Evolutionary conservation across 1,284 basidiomycete species (phyloP), one percentile per base, ranked within the genome.

Genomic region (Melampsora americana): DNA sequence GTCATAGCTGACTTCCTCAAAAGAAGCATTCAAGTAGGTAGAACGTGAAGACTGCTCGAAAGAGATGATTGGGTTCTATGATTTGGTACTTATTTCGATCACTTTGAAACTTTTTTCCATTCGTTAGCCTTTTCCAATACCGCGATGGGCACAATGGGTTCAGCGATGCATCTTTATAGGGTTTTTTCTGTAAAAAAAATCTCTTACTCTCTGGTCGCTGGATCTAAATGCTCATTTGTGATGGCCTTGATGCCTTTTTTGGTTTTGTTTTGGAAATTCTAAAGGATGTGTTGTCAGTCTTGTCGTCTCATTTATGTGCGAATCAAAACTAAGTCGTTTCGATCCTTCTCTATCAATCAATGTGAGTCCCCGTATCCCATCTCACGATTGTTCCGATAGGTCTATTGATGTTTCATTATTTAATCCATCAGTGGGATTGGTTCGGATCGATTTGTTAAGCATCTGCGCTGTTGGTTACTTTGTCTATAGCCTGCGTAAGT

Each of bases 211-310:
- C 20, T 20, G 6, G 2, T 6, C 18, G 50, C 7, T 6, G 16
- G 6, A 53, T 6, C 18, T 11, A 6, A 53, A 53, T 11, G 23
- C 3, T 53, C 50, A 53, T 18, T 53, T 18, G 50, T 20, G 6
- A 11, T 6, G 50, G 50, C 23, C 6, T 26, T 53, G 6, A 53
- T 23, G 16, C 12, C 18, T 5, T 53, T 16, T 53, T 53, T 48
- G 46, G 20, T 48, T 20, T 53, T 20, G 16, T 53, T 53, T 20
- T 53, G 23, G 23, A 4, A 48, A 3, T 53, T 53, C 16, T 53
- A 14, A 53, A 53, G 50, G 50, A 53, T 53, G 23, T 53, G 50
- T 6, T 53, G 50, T 53, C 50, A 53, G 50, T 53, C 50, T 53
- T 53, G 50, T 53, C 23, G 23, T 14, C 23, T 53, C 1, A 20